These are phyloP conservation scores for Dicorynia guianensis DNA, from an alignment of 306 rosid genomes.

Conservation along the genomic window DNA sequence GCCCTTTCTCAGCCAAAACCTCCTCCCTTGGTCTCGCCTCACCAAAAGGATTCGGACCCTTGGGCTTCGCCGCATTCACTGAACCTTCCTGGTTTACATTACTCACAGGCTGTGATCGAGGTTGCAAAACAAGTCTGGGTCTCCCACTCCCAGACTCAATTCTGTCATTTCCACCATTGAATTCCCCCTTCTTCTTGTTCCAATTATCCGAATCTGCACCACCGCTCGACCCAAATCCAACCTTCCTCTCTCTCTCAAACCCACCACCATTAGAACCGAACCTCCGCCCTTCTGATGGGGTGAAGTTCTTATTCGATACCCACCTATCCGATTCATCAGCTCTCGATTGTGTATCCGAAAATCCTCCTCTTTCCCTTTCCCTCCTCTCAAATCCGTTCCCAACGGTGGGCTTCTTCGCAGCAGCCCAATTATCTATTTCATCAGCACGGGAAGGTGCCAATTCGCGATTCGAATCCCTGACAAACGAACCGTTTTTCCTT, in stretches of 20 bases:
- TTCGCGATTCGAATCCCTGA: slow-evolving; percentile 63
- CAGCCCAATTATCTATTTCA: slow-evolving; percentile 86
- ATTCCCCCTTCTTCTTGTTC: slow-evolving; percentile 45
- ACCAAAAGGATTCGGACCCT: slow-evolving; percentile 77
- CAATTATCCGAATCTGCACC: slow-evolving; percentile 51
- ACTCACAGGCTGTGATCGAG: slow-evolving; percentile 54
- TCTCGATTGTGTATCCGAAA: slow-evolving; percentile 79
- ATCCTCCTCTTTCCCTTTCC: slow-evolving; percentile 59
- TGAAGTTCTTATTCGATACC: slow-evolving; percentile 72
- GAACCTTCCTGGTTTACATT: slow-evolving; percentile 49
- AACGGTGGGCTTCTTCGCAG: slow-evolving; percentile 61
- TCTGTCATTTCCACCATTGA: slow-evolving; percentile 38
- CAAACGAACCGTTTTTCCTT: slow-evolving; percentile 55
- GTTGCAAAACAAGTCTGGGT: slow-evolving; percentile 69
- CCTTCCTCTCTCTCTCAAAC: slow-evolving; percentile 52
- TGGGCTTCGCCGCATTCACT: slow-evolving; percentile 55
- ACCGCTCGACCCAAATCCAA: slow-evolving; percentile 36
- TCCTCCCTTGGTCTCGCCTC: slow-evolving; percentile 94
- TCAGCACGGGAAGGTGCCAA: slow-evolving; percentile 85
- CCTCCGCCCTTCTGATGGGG: slow-evolving; percentile 68
- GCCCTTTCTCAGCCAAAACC: slow-evolving; percentile 93
- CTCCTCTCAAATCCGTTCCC: slow-evolving; percentile 72
- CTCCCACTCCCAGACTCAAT: slow-evolving; percentile 43
- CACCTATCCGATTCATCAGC: slow-evolving; percentile 92
- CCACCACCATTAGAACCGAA: slow-evolving; percentile 40